phyloP scores from a whole-genome alignment of 768 basidiomycete species.

The Solioccasus polychromus region DNA sequence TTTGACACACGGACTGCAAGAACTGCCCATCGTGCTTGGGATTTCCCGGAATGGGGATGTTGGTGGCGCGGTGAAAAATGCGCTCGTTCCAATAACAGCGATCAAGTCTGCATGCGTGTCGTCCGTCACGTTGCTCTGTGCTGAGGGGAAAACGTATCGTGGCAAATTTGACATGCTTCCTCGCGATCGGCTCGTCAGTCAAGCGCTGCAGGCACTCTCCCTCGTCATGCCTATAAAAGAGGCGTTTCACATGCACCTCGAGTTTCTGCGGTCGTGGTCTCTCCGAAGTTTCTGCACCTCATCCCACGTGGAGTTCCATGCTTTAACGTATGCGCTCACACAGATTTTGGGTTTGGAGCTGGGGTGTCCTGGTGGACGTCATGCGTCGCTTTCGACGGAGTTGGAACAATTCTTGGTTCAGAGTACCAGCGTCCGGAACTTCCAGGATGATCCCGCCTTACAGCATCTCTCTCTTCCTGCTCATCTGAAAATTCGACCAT shows the following conservation, averaged over 20 bases:
- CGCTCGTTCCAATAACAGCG: constrained; percentile 21
- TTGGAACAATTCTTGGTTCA: constrained; percentile 49
- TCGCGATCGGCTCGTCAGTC: constrained; percentile 51
- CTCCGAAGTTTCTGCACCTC: constrained; percentile 39
- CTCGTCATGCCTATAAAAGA: constrained; percentile 54
- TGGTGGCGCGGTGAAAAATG: background rate
- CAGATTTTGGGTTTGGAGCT: constrained; percentile 42
- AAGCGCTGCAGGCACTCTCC: constrained; percentile 62
- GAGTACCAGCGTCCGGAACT: constrained; percentile 43
- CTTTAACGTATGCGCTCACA: constrained; percentile 52
- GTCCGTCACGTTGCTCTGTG: constrained; percentile 50
- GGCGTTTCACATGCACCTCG: constrained; percentile 53
- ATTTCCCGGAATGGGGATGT: constrained; percentile 10
- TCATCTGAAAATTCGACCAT: constrained; percentile 24
- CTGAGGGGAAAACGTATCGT: constrained; percentile 46
- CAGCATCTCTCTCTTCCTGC: constrained; percentile 40
- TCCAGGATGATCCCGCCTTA: constrained; percentile 61
- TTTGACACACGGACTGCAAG: constrained; percentile 58
- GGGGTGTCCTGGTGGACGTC: constrained; percentile 18
- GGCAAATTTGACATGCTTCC: constrained; percentile 56
- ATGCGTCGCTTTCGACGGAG: constrained; percentile 19
- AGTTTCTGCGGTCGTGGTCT: constrained; percentile 61
- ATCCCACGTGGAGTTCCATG: constrained; percentile 53
- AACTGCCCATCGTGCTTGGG: constrained; percentile 38
- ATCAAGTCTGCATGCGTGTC: constrained; percentile 51